Base-by-base conservation (phyloP, 352 stramenopile genomes). In the Saprolegnia parasitica region DNA sequence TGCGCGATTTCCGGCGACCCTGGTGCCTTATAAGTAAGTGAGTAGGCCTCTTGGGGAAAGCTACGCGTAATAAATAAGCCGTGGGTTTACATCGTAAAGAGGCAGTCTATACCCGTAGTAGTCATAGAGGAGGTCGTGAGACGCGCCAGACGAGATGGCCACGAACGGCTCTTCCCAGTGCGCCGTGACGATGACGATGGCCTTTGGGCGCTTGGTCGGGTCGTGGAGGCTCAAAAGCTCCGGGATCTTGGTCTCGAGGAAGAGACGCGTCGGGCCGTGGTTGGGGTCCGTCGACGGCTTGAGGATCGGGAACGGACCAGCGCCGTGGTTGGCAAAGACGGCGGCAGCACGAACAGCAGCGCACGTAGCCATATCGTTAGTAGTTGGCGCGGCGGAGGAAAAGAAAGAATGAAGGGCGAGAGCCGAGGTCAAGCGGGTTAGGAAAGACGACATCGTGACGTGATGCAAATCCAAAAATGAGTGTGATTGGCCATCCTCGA, bases 11-110 rank as follows among this genome's bases (percentile, higher is more conserved):
- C 72, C 0, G 88, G 87, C 62, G 87, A 72, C 8, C 89, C 90
- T 21, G 81, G 82, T 11, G 83, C 87, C 2, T 80, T 76, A 65
- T 97, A 98, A 26, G 84, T 76, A 67, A 93, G 79, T 20, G 96
- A 60, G 76, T 98, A 98, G 5, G 86, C 79, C 61, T 97, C 76
- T 2, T 56, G 50, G 0, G 90, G 88, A 72, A 98, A 98, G 52
- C 52, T 60, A 60, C n/a, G 13, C 52, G 20, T 42, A 10, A 60
- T 13, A 60, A 4, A 42, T 24, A 60, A 35, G 29, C 29, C 29
- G 29, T 35, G 29, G 29, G 29, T 35, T 35, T 35, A 6, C 29
- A 42, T 60, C 52, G 35, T 60, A 11, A 60, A 11, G 35, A 24
- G 52, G 3, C 13, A n/a, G 15, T 8, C 16, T 16, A 40, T 60